These are phyloP conservation scores for Ogataea ramenticola DNA, from an alignment of 805 yeast genomes.

Conservation along the genomic window DNA sequence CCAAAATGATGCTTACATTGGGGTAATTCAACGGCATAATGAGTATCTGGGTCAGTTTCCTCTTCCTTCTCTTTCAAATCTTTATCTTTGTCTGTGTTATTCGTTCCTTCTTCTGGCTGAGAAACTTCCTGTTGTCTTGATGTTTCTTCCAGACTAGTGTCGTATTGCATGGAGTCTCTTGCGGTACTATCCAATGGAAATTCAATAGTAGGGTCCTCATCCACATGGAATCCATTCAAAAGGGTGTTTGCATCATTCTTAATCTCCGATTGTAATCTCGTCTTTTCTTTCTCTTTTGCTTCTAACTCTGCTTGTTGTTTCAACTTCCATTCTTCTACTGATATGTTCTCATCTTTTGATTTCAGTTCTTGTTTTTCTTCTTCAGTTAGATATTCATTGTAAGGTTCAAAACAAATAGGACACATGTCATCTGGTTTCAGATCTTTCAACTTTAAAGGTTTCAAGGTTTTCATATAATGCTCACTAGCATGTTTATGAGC, in stretches of 20 bases:
- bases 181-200: slow-evolving; percentile 24
- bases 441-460: slow-evolving; percentile 18
- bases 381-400: neutral
- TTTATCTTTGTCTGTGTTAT: slow-evolving; percentile 1
- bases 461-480: slow-evolving; percentile 25
- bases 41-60: slow-evolving; percentile 26
- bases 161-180: neutral
- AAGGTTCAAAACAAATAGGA: slow-evolving; percentile 37
- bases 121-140: no score
- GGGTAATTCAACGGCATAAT: slow-evolving; percentile 63
- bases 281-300: neutral
- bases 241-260: neutral
- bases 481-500: slow-evolving; percentile 22
- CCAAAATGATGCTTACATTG: slow-evolving; percentile 80
- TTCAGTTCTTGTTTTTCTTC: neutral
- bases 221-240: neutral
- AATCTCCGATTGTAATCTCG: neutral
- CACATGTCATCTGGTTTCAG: slow-evolving; percentile 26
- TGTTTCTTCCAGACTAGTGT: neutral
- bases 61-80: slow-evolving; percentile 2
- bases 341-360: neutral
- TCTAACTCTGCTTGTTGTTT: neutral
- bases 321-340: neutral
- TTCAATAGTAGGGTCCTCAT: slow-evolving; percentile 14
- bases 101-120: no score